phyloP scores from a whole-genome alignment of 805 yeast genomes.

The Ogataea ganodermae region DNA sequence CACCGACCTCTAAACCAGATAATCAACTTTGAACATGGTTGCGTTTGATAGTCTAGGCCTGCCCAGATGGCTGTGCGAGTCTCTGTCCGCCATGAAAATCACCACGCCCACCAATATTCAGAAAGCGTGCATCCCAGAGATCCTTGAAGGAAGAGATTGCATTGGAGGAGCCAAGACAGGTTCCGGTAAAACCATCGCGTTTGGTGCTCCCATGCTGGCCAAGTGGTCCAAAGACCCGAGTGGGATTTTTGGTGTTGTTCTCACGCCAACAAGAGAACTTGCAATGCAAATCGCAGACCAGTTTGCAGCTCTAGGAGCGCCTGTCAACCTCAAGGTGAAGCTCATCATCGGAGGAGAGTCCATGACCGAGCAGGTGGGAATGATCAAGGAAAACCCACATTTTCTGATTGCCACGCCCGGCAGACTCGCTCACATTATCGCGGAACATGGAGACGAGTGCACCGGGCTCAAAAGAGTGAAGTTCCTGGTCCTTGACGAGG shows the following conservation, averaged over 20 bases:
- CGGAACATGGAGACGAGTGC: conserved; percentile 86
- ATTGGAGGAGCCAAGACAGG: conserved; percentile 99
- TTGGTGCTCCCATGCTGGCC: conserved; percentile 95
- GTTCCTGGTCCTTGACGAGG: conserved; percentile 90
- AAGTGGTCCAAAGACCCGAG: conserved; percentile 94
- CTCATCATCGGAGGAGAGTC: conserved; percentile 95
- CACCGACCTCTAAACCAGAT: background rate
- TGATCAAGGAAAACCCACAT: conserved; percentile 83
- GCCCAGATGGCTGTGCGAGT: conserved; percentile 83
- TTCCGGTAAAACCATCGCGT: conserved; percentile 96
- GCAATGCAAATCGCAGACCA: conserved; percentile 98
- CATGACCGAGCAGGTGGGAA: conserved; percentile 83
- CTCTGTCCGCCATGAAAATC: conserved; percentile 80
- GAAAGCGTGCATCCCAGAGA: conserved; percentile 82
- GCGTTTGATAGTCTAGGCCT: conserved; percentile 57
- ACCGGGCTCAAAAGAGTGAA: conserved; percentile 76
- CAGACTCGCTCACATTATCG: conserved; percentile 83
- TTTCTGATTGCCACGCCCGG: conserved; percentile 98
- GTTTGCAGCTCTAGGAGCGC: conserved; percentile 87
- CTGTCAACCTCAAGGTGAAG: conserved; percentile 78
- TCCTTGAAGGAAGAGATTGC: conserved; percentile 82
- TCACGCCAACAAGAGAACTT: conserved; percentile 92
- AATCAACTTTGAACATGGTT: conserved; percentile 14
- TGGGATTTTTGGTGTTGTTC: conserved; percentile 85
- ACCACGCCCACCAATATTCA: conserved; percentile 86